A percentile compares a stretch with the other conserved stretches of the same genome.
Conservation (phyloP, 2,329 filamentous ascomycete species). For the Gliomastix tumulicola region DNA sequence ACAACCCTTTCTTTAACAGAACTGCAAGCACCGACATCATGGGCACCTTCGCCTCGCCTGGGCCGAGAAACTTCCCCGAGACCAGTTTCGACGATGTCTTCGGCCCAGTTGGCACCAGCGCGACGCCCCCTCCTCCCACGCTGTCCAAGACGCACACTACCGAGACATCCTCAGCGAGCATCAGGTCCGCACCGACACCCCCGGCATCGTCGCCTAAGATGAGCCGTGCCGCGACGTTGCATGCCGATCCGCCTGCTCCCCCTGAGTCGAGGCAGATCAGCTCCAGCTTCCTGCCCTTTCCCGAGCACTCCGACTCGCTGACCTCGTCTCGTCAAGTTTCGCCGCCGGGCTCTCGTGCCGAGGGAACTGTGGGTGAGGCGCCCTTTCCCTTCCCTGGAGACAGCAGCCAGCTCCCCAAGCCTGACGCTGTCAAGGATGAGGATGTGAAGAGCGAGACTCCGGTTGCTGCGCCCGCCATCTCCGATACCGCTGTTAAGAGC, state of each 20-base stretch:
- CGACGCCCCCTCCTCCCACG: slow-evolving; percentile 30
- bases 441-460: too few species aligned
- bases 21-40: slow-evolving; percentile 55
- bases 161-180: slow-evolving; percentile 46
- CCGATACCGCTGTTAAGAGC: slow-evolving; percentile 9
- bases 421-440: slow-evolving; percentile 13
- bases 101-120: slow-evolving; percentile 43
- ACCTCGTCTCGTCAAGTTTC: slow-evolving; percentile 75
- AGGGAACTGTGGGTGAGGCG: slow-evolving; percentile 32
- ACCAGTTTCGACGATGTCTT: slow-evolving; percentile 83
- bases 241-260: slow-evolving; percentile 52
- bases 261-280: slow-evolving; percentile 72
- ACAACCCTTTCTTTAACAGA: slow-evolving; percentile 90
- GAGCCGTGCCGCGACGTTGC: slow-evolving; percentile 53
- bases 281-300: slow-evolving; percentile 68
- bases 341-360: slow-evolving; percentile 54
- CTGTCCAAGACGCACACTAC: slow-evolving; percentile 47
- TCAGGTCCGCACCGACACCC: slow-evolving; percentile 43
- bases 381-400: slow-evolving; percentile 16
- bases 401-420: slow-evolving; percentile 7
- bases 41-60: slow-evolving; percentile 42
- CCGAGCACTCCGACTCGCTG: slow-evolving; percentile 58
- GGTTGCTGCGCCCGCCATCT: slow-evolving; percentile 4
- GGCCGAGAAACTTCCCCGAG: slow-evolving; percentile 45
- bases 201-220: slow-evolving; percentile 56